A percentile compares a stretch with the other conserved stretches of the same genome.
phyloP scores from a whole-genome alignment of 2,329 filamentous ascomycete species.

The Cytospora leucostoma region DNA sequence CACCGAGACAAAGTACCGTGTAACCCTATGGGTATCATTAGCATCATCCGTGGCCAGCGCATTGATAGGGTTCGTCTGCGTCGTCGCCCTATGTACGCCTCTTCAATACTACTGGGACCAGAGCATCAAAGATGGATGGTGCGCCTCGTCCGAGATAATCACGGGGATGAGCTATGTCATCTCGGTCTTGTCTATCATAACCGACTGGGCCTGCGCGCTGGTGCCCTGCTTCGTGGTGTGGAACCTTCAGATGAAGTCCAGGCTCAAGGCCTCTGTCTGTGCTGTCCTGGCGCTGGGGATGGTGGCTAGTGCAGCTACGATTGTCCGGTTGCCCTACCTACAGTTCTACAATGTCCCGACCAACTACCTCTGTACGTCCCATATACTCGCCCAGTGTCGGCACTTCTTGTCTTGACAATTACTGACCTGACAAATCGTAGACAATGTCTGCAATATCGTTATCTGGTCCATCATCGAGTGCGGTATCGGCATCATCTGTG shows the following conservation, averaged over 20 bases:
- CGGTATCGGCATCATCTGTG: conserved; percentile 14
- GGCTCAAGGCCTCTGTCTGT: conserved; percentile 17
- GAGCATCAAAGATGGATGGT: conserved; percentile 11
- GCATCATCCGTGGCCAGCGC: conserved; percentile 3
- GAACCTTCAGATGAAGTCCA: conserved; percentile 13
- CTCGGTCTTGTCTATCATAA: conserved; percentile 7
- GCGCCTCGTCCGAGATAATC: conserved; percentile 11
- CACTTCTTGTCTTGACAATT: background rate
- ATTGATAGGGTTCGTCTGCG: conserved; percentile 14
- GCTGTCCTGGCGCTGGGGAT: conserved; percentile 18
- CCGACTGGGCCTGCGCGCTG: conserved; percentile 18
- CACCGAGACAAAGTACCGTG: conserved; percentile 1
- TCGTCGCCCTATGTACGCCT: conserved; percentile 13
- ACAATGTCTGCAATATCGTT: conserved; percentile 17
- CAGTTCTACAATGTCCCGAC: conserved; percentile 4
- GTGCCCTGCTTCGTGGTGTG: conserved; percentile 18
- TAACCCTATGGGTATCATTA: conserved; percentile 6
- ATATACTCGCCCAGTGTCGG: background rate
- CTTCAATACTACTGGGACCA: conserved; percentile 10
- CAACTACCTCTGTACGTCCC: conserved; percentile 10
- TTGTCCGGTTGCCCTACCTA: conserved; percentile 14
- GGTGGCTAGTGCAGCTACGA: conserved; percentile 15
- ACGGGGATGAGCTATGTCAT: conserved; percentile 9
- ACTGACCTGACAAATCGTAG: background rate
- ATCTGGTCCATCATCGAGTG: conserved; percentile 20